Conservation (phyloP, 2,329 filamentous ascomycete species). For the Aphanoascus verrucosus region DNA sequence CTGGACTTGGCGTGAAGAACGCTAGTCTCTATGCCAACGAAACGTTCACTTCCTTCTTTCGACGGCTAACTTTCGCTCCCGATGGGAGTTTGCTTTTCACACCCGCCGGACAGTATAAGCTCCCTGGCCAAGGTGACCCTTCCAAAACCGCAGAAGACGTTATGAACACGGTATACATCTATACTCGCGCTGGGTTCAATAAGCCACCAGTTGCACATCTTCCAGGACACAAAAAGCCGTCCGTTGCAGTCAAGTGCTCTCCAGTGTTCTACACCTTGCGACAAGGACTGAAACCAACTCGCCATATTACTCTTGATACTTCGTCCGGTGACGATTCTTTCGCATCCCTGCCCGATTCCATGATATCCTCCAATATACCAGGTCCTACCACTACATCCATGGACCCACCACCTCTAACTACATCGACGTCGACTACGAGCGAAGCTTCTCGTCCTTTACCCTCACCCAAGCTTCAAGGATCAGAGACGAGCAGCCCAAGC, state of each 20-base stretch:
- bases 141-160: slow-evolving; percentile 70
- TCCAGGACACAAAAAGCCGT: slow-evolving; percentile 95
- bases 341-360: slow-evolving; percentile 69
- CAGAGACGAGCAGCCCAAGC: slow-evolving; percentile 39
- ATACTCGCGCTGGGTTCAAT: slow-evolving; percentile 90
- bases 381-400: slow-evolving; percentile 48
- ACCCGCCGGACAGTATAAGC: slow-evolving; percentile 89
- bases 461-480: slow-evolving; percentile 43
- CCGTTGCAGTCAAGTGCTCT: slow-evolving; percentile 88
- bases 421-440: slow-evolving; percentile 35
- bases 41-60: slow-evolving; percentile 92
- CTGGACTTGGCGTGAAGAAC: slow-evolving; percentile 61
- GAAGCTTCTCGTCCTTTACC: slow-evolving; percentile 46
- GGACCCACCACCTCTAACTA: slow-evolving; percentile 63
- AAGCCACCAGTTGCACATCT: slow-evolving; percentile 91
- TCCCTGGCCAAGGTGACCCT: slow-evolving; percentile 59
- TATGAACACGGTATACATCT: slow-evolving; percentile 96
- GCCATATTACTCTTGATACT: slow-evolving; percentile 89
- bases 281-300: slow-evolving; percentile 56
- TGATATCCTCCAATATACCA: slow-evolving; percentile 47
- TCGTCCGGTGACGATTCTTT: slow-evolving; percentile 78
- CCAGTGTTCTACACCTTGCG: slow-evolving; percentile 78
- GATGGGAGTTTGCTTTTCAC: slow-evolving; percentile 91
- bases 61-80: slow-evolving; percentile 83
- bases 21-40: slow-evolving; percentile 91